These are phyloP conservation scores for Knoxia roxburghii DNA, from an alignment of 257 asterid genomes.

Conservation along the genomic window DNA sequence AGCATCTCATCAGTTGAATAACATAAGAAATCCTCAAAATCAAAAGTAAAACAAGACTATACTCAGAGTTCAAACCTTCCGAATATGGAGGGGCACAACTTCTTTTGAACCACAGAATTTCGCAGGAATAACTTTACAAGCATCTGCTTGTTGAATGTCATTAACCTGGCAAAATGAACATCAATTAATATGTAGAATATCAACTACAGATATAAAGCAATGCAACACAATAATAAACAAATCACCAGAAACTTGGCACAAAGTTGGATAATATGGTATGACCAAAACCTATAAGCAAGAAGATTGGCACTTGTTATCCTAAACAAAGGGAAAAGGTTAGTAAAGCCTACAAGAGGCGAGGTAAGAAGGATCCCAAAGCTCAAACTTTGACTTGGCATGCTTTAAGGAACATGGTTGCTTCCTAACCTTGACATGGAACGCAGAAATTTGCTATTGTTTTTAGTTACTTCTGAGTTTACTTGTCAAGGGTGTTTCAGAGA, in stretches of 20 bases:
- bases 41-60: neutral
- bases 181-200: constrained; percentile 15
- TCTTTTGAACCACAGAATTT: constrained; percentile 94
- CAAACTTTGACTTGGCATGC: neutral
- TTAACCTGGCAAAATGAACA: constrained; percentile 47
- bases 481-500: neutral
- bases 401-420: neutral
- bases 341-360: neutral
- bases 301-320: neutral
- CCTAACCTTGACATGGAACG: no score
- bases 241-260: neutral
- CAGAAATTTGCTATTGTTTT: neutral
- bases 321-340: neutral
- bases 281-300: neutral
- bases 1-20: neutral
- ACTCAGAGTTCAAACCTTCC: constrained; percentile 45
- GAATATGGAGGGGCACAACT: constrained; percentile 75
- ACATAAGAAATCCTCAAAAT: neutral
- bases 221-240: neutral
- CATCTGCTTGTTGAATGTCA: constrained; percentile 71
- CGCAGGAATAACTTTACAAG: constrained; percentile 95
- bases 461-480: neutral
- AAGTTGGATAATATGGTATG: neutral
- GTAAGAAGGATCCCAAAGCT: neutral
- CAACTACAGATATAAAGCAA: neutral